Evolutionary conservation across 495 filamentous ascomycete genomes (phyloP).

Genomic region (Talaromyces stipitatus): DNA sequence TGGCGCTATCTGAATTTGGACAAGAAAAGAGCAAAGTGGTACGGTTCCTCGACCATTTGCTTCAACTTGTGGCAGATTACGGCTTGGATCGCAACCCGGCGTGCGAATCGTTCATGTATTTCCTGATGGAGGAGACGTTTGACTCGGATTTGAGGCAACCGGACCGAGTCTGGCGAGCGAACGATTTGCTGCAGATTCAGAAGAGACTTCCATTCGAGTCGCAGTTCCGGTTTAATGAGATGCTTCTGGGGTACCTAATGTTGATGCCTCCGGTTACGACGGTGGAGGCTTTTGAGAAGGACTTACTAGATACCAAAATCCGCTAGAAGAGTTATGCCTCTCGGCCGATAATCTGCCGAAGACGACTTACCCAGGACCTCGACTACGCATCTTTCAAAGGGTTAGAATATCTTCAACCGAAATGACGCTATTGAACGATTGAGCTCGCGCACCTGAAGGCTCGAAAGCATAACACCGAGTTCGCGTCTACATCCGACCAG

Average conservation of each 20-base stretch:
- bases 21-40: conserved; percentile 22
- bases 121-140: conserved; percentile 31
- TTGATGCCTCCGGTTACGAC: conserved; percentile 24
- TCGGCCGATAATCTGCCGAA: no score
- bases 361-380: not conserved
- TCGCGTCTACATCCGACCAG: no score
- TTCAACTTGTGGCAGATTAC: conserved; percentile 20
- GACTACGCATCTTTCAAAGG: not conserved
- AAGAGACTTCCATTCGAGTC: conserved; percentile 32
- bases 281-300: conserved; percentile 28
- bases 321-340: no score
- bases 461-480: no score
- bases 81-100: conserved; percentile 30
- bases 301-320: conserved; percentile 9
- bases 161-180: conserved; percentile 32
- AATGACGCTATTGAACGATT: no score
- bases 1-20: conserved; percentile 31
- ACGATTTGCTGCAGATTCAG: conserved; percentile 28
- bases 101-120: conserved; percentile 37
- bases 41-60: conserved; percentile 27
- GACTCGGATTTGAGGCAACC: conserved; percentile 29
- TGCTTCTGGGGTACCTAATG: conserved; percentile 32
- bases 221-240: conserved; percentile 37
- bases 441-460: no score
- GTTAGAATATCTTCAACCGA: not conserved